phyloP scores from a whole-genome alignment of 2,329 filamentous ascomycete species.

The Cladophialophora bantiana region DNA sequence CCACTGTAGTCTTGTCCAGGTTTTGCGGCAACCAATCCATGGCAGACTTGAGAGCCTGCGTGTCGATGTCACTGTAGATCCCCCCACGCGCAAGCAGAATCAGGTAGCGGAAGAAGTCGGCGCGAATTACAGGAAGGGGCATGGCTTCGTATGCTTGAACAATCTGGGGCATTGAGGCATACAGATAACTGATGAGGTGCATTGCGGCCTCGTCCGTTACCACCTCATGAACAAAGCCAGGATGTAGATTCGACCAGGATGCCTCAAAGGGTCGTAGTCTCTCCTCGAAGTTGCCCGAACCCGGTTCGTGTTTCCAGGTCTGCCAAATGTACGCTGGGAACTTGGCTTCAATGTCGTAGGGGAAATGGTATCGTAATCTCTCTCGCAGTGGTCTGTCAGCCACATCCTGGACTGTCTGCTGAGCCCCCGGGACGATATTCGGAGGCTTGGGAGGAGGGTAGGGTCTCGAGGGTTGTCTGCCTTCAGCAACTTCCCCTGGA shows the following conservation, averaged over 20 bases:
- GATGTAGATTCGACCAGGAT: slow-evolving; percentile 86
- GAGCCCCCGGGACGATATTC: slow-evolving; percentile 53
- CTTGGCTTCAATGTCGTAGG: slow-evolving; percentile 85
- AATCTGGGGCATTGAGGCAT: slow-evolving; percentile 80
- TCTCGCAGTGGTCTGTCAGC: slow-evolving; percentile 76
- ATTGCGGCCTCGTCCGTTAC: slow-evolving; percentile 88
- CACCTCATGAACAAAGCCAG: slow-evolving; percentile 93
- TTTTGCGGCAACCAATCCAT: slow-evolving; percentile 83
- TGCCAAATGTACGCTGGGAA: slow-evolving; percentile 99
- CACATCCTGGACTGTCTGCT: slow-evolving; percentile 73
- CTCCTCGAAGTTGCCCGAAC: slow-evolving; percentile 75
- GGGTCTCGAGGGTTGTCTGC: slow-evolving; percentile 42
- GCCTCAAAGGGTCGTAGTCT: slow-evolving; percentile 82
- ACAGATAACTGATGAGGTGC: slow-evolving; percentile 83
- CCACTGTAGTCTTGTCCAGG: slow-evolving; percentile 78
- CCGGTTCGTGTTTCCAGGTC: slow-evolving; percentile 91
- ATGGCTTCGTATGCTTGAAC: slow-evolving; percentile 77
- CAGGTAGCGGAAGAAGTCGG: slow-evolving; percentile 78
- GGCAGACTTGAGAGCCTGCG: slow-evolving; percentile 80
- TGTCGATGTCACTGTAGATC: slow-evolving; percentile 93
- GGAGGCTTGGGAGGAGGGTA: slow-evolving; percentile 45
- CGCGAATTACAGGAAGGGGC: slow-evolving; percentile 76
- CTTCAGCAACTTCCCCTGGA: slow-evolving; percentile 42
- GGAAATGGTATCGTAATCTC: slow-evolving; percentile 88
- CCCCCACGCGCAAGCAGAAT: slow-evolving; percentile 79